These are phyloP conservation scores for Trichophyton simii DNA, from an alignment of 2,329 filamentous ascomycete genomes.

Conservation along the genomic window DNA sequence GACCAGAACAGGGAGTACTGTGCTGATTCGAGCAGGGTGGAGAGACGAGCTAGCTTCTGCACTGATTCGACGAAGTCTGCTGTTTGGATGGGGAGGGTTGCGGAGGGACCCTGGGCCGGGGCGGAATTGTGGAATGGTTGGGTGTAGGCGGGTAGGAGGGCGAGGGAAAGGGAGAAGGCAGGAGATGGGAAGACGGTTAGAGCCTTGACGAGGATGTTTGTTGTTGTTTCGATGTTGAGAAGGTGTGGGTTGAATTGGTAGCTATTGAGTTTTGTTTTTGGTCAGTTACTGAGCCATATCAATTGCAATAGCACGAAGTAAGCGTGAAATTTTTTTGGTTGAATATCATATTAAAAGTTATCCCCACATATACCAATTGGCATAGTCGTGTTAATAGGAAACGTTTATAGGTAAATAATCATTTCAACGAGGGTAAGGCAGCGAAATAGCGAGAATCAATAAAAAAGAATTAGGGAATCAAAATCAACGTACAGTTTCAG, in stretches of 20 bases:
- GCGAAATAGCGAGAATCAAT: not conserved
- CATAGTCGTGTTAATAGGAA: constrained; percentile 67
- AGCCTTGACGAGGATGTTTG: constrained; percentile 97
- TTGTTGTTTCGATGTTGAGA: constrained; percentile 90
- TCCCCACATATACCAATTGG: not conserved
- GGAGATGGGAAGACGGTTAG: constrained; percentile 94
- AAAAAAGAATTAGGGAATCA: not conserved
- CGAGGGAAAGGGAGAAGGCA: constrained; percentile 86
- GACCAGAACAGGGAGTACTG: constrained; percentile 91
- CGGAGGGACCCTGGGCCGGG: constrained; percentile 38
- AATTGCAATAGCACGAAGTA: not conserved
- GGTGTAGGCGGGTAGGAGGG: constrained; percentile 78
- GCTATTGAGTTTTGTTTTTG: constrained; percentile 37
- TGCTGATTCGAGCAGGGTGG: constrained; percentile 75
- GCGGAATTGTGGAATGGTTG: constrained; percentile 47
- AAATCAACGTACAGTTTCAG: constrained; percentile 68
- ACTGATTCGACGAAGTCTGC: constrained; percentile 69
- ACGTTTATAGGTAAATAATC: constrained; percentile 40
- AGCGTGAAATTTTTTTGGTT: not conserved
- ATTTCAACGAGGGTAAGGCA: not conserved
- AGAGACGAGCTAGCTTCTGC: constrained; percentile 70
- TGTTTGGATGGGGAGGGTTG: constrained; percentile 28
- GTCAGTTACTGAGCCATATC: not conserved
- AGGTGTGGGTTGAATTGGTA: constrained; percentile 99
- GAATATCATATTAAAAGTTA: constrained; percentile 3